phyloP scores from a whole-genome alignment of 768 basidiomycete species.

The Lyophyllum shimeji region DNA sequence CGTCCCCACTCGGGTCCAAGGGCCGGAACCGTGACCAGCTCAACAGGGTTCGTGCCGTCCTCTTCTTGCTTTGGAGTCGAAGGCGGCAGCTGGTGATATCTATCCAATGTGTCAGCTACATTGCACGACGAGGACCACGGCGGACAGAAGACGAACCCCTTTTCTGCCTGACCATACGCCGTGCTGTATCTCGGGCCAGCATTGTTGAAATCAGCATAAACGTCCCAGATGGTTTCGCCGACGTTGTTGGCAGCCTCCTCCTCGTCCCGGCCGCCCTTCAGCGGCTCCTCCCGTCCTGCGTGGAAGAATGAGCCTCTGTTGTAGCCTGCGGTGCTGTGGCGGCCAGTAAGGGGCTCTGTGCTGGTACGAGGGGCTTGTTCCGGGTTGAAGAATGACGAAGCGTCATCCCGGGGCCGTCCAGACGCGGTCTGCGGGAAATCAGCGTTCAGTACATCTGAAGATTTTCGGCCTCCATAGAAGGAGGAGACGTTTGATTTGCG shows the following conservation, averaged over 20 bases:
- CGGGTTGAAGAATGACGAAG: conserved; percentile 66
- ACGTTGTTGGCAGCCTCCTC: conserved; percentile 43
- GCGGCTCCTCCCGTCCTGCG: conserved; percentile 69
- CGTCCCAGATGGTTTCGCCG: conserved; percentile 63
- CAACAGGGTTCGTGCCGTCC: conserved; percentile 52
- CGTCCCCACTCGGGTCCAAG: conserved; percentile 90
- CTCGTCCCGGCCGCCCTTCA: conserved; percentile 79
- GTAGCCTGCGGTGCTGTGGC: conserved; percentile 61
- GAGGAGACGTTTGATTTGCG: conserved; percentile 79
- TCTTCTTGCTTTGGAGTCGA: conserved; percentile 38
- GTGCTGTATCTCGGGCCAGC: conserved; percentile 74
- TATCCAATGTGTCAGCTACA: conserved; percentile 19
- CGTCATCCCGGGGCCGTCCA: conserved; percentile 57
- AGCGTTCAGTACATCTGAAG: conserved; percentile 61
- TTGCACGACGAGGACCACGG: neutral
- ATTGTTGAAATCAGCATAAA: conserved; percentile 91
- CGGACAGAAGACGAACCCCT: conserved; percentile 44
- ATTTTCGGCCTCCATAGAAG: conserved; percentile 70
- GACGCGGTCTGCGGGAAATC: conserved; percentile 42
- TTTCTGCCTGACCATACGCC: conserved; percentile 48
- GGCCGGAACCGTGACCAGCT: conserved; percentile 90
- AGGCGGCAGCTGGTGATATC: conserved; percentile 46
- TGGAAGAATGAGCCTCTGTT: conserved; percentile 69
- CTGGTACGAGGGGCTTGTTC: conserved; percentile 45
- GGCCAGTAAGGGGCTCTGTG: conserved; percentile 45